These are phyloP conservation scores for Pestalotiopsis sp. DNA, from an alignment of 2,329 filamentous ascomycete species.

Conservation along the genomic window DNA sequence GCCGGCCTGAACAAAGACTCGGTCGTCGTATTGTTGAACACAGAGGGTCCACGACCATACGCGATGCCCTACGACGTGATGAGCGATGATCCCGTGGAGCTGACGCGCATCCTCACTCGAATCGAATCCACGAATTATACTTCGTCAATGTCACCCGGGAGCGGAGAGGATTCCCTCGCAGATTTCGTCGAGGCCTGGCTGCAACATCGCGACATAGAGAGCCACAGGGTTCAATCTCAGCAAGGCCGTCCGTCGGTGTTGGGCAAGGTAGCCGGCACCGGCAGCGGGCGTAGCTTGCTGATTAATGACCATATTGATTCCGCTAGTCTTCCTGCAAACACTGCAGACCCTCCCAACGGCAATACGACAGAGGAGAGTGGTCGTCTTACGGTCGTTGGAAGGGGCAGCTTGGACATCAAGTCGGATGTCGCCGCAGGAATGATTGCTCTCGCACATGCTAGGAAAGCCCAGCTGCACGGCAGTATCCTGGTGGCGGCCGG, in stretches of 20 bases:
- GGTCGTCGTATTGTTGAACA: conserved; percentile 68
- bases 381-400: conserved; percentile 42
- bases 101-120: conserved; percentile 48
- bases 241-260: conserved; percentile 53
- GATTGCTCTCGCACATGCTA: conserved; percentile 39
- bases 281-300: conserved; percentile 51
- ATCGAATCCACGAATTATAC: conserved; percentile 54
- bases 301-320: conserved; percentile 58
- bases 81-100: conserved; percentile 40
- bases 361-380: conserved; percentile 20
- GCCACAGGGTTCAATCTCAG: conserved; percentile 49
- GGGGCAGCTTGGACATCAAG: conserved; percentile 55
- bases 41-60: conserved; percentile 65
- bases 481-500: conserved; percentile 57
- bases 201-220: conserved; percentile 52
- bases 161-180: conserved; percentile 49
- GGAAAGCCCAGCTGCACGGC: conserved; percentile 41
- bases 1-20: conserved; percentile 49
- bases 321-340: conserved; percentile 50
- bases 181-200: conserved; percentile 53
- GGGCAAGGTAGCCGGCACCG: conserved; percentile 47
- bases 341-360: conserved; percentile 42
- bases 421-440: conserved; percentile 51
- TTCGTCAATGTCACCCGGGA: conserved; percentile 42
- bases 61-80: conserved; percentile 35